A percentile compares a stretch with the other conserved stretches of the same genome.
Evolutionary conservation across 1,139 yeast species (phyloP).

Genomic region (Sugiyamaella pinicola): DNA sequence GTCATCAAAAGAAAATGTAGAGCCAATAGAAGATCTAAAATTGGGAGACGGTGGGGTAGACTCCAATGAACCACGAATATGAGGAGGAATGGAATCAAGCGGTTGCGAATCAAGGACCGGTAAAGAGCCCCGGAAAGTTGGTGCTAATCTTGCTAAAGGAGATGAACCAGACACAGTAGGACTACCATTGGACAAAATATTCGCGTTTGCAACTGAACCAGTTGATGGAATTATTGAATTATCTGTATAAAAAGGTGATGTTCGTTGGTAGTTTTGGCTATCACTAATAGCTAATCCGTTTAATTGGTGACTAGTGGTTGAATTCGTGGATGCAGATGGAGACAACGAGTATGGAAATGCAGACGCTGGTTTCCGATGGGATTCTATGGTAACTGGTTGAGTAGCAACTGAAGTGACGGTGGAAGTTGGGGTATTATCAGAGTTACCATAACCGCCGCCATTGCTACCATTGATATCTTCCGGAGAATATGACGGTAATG

Average conservation of each 20-base stretch:
- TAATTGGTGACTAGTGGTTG: background rate
- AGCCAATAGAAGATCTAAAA: slow-evolving; percentile 11
- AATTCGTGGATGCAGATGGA: slow-evolving; percentile 1
- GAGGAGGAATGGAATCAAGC: slow-evolving; percentile 6
- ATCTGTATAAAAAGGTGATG: background rate
- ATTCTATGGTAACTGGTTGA: background rate
- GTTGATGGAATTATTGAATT: background rate
- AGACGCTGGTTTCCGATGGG: background rate
- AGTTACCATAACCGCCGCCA: too few species aligned
- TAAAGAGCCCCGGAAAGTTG: slow-evolving; percentile 2
- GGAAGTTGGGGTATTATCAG: background rate
- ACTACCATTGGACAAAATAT: slow-evolving; percentile 4
- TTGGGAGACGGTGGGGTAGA: slow-evolving; percentile 13
- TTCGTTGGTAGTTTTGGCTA: background rate
- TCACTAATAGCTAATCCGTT: slow-evolving; percentile 2
- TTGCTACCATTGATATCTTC: slow-evolving; percentile 5
- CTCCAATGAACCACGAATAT: slow-evolving; percentile 9
- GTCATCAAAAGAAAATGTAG: slow-evolving; percentile 15
- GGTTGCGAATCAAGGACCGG: slow-evolving; percentile 3
- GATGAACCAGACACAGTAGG: slow-evolving; percentile 3
- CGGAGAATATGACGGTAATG: slow-evolving; percentile 8
- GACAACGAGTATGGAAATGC: background rate
- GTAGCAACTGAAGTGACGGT: background rate
- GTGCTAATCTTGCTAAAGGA: background rate
- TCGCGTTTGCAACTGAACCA: slow-evolving; percentile 6